phyloP scores from a whole-genome alignment of 2,329 filamentous ascomycete species.

The Cladophialophora exuberans region DNA sequence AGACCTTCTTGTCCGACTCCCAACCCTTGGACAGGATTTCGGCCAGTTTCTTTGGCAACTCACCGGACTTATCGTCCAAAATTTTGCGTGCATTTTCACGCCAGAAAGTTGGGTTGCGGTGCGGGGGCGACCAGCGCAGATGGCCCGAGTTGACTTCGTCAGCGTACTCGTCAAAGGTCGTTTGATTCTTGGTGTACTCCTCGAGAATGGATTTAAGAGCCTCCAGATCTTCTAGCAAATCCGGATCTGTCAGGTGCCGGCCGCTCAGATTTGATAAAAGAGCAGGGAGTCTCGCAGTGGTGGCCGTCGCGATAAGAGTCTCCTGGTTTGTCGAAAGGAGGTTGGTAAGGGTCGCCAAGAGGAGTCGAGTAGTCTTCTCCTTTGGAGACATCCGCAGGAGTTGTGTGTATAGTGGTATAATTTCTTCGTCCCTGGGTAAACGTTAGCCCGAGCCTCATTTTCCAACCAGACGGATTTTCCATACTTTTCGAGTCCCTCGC shows the following conservation, averaged over 20 bases:
- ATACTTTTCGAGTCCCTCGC: constrained; percentile 84
- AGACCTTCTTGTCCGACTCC: constrained; percentile 82
- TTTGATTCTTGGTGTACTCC: constrained; percentile 76
- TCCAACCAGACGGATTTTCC: constrained; percentile 35
- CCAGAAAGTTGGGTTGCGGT: constrained; percentile 87
- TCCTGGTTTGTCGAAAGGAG: constrained; percentile 74
- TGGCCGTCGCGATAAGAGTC: constrained; percentile 75
- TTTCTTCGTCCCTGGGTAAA: constrained; percentile 77
- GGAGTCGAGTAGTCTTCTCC: constrained; percentile 92
- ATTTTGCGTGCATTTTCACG: constrained; percentile 87
- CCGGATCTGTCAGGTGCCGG: constrained; percentile 53
- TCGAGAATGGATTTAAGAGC: constrained; percentile 70
- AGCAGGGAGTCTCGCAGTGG: constrained; percentile 77
- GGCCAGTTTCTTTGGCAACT: constrained; percentile 77
- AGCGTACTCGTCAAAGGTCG: constrained; percentile 70
- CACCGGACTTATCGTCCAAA: constrained; percentile 78
- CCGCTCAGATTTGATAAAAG: constrained; percentile 62
- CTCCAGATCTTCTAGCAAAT: constrained; percentile 54
- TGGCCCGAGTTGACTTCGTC: constrained; percentile 85
- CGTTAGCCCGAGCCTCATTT: constrained; percentile 25
- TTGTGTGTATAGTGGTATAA: constrained; percentile 88
- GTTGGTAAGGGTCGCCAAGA: constrained; percentile 87
- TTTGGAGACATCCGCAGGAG: constrained; percentile 91
- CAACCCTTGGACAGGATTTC: constrained; percentile 81
- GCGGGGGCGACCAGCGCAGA: constrained; percentile 88